phyloP scores from a whole-genome alignment of 1,139 yeast genomes.

The Candida dubliniensis region DNA sequence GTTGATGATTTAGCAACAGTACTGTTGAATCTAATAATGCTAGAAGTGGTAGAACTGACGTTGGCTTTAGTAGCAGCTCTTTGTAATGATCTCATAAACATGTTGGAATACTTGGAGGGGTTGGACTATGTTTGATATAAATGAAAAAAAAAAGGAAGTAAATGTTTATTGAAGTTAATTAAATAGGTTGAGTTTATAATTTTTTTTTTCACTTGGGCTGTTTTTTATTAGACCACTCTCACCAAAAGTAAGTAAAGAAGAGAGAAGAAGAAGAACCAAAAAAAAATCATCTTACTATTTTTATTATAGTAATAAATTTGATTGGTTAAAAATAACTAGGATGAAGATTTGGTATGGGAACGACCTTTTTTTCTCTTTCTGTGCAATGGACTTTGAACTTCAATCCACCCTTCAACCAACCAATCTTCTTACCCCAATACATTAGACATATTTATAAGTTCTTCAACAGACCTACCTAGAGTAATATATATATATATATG shows the following conservation, averaged over 20 bases:
- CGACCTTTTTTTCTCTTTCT: constrained; percentile 12
- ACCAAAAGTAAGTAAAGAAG: too few relatives aligned
- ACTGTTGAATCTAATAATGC: constrained; percentile 46
- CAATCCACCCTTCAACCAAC: background rate
- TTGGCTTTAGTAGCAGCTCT: constrained; percentile 46
- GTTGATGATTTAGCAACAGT: constrained; percentile 37
- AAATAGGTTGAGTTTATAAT: constrained; percentile 7
- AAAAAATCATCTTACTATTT: too few relatives aligned
- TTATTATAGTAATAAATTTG: constrained; percentile 4
- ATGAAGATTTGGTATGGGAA: constrained; percentile 13
- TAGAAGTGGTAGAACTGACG: constrained; percentile 28
- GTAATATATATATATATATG: too few relatives aligned
- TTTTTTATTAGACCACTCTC: background rate
- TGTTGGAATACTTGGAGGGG: constrained; percentile 14
- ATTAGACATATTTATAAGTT: too few relatives aligned
- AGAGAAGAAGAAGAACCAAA: constrained; percentile 3
- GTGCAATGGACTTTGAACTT: background rate
- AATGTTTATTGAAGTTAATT: too few relatives aligned
- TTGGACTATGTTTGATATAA: background rate
- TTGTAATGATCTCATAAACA: constrained; percentile 44
- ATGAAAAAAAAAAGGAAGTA: background rate
- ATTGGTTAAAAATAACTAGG: constrained; percentile 6
- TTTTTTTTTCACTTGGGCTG: constrained; percentile 1
- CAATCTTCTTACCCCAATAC: too few relatives aligned
- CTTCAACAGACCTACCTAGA: too few relatives aligned